Percentiles rank a stretch among this genome's conserved stretches.
Evolutionary conservation across 345 rosid genomes (phyloP).

Genomic region (Cardiospermum halicacabum): DNA sequence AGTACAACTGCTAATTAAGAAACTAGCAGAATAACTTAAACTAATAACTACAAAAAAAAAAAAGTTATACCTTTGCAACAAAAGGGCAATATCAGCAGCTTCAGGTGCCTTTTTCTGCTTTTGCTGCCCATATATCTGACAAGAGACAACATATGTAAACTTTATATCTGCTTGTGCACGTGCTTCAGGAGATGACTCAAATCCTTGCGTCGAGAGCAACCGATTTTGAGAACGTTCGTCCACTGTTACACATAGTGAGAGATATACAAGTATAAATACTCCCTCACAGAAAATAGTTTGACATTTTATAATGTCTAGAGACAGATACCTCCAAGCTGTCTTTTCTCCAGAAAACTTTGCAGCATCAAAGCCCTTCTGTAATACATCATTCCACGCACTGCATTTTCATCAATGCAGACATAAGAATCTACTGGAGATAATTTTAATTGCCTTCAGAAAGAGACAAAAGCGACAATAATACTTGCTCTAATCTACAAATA

Average conservation of each 20-base stretch:
- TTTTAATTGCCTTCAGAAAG: slow-evolving; percentile 12
- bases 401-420: slow-evolving; percentile 26
- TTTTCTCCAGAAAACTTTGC: slow-evolving; percentile 82
- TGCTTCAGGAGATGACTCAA: slow-evolving; percentile 71
- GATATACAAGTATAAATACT: slow-evolving; percentile 21
- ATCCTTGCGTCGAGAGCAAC: slow-evolving; percentile 52
- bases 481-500: not conserved
- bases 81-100: slow-evolving; percentile 91
- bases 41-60: not conserved
- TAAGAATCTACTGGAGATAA: slow-evolving; percentile 12
- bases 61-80: slow-evolving; percentile 62
- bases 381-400: slow-evolving; percentile 99
- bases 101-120: slow-evolving; percentile 80
- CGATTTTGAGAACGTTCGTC: slow-evolving; percentile 46
- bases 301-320: slow-evolving; percentile 3
- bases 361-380: slow-evolving; percentile 97
- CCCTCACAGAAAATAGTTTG: not conserved
- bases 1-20: not conserved
- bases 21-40: not conserved
- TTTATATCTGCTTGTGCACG: slow-evolving; percentile 95
- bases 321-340: slow-evolving; percentile 68
- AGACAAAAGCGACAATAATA: slow-evolving; percentile 2
- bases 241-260: slow-evolving; percentile 35
- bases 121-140: slow-evolving; percentile 98
- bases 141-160: slow-evolving; percentile 94